Percentiles rank a stretch among this genome's conserved stretches.
These are phyloP conservation scores for Hansenula sp. DNA, from an alignment of 1,139 yeast species.

Conservation along the genomic window DNA sequence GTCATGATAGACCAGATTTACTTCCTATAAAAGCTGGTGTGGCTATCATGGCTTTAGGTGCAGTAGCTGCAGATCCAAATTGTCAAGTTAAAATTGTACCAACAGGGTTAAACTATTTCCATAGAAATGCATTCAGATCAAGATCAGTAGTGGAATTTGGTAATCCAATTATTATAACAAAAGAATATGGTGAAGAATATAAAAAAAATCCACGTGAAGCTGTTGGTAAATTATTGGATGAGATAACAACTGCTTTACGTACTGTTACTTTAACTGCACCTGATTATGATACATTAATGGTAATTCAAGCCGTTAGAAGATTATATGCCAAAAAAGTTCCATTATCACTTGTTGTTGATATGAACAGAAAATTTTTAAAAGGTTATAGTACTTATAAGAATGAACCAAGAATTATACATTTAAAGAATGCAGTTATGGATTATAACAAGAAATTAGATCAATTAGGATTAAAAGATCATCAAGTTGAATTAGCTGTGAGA, in stretches of 20 bases:
- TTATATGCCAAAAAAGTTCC: slow-evolving; percentile 58
- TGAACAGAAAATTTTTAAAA: slow-evolving; percentile 61
- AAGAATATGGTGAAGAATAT: slow-evolving; percentile 49
- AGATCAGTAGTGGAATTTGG: slow-evolving; percentile 78
- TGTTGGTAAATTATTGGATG: slow-evolving; percentile 51
- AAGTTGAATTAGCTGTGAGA: slow-evolving; percentile 43
- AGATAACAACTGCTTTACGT: slow-evolving; percentile 52
- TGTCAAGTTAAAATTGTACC: slow-evolving; percentile 62
- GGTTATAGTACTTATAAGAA: slow-evolving; percentile 62
- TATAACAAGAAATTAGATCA: slow-evolving; percentile 52
- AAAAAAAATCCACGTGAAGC: slow-evolving; percentile 51
- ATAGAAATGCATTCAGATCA: slow-evolving; percentile 70
- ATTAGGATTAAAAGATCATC: slow-evolving; percentile 66
- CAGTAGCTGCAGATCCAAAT: slow-evolving; percentile 54
- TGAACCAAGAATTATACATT: slow-evolving; percentile 48
- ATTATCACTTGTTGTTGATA: slow-evolving; percentile 62
- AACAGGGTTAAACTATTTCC: slow-evolving; percentile 74
- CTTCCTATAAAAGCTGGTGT: slow-evolving; percentile 78
- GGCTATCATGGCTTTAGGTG: slow-evolving; percentile 78
- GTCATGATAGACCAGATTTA: slow-evolving; percentile 74
- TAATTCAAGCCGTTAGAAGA: slow-evolving; percentile 73
- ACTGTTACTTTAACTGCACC: slow-evolving; percentile 74
- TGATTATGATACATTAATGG: slow-evolving; percentile 70
- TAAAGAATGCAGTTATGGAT: slow-evolving; percentile 46
- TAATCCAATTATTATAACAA: slow-evolving; percentile 54